Evolutionary conservation across 1,284 basidiomycete species (phyloP).

Genomic region (Ustilago lituana): DNA sequence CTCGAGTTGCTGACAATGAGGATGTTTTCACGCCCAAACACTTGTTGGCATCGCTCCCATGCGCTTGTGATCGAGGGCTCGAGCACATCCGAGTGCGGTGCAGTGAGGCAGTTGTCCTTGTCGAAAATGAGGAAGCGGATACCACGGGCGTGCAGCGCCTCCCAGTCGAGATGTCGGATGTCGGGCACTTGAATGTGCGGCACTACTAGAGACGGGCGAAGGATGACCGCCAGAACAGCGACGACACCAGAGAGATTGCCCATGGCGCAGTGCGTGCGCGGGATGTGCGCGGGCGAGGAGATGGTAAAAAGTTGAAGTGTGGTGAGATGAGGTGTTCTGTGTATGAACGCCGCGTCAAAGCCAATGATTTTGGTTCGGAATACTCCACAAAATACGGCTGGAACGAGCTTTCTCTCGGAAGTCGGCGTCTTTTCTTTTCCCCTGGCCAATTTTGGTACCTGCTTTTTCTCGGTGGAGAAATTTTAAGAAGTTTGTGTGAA

Average conservation of each 20-base stretch:
- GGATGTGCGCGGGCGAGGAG: not conserved
- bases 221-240: conserved; percentile 77
- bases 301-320: not conserved
- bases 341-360: no score
- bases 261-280: conserved; percentile 9
- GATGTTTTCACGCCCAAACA: conserved; percentile 82
- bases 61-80: conserved; percentile 71
- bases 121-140: conserved; percentile 90
- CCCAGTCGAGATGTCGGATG: conserved; percentile 87
- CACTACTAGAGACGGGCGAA: conserved; percentile 78
- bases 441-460: conserved; percentile 4
- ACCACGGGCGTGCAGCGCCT: conserved; percentile 78
- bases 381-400: no score
- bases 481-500: conserved; percentile 4
- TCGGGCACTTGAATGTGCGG: conserved; percentile 80
- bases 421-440: conserved; percentile 11
- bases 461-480: conserved; percentile 24
- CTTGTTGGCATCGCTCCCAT: conserved; percentile 78
- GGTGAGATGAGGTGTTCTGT: not conserved
- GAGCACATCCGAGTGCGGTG: conserved; percentile 61
- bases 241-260: conserved; percentile 79
- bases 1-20: conserved; percentile 94
- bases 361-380: no score
- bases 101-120: conserved; percentile 90
- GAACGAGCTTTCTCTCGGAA: conserved; percentile 11